Evolutionary conservation across 176 grass and related monocot genomes (phyloP), one percentile per base, ranked within the genome.

Genomic region (Neostapfia colusana): DNA sequence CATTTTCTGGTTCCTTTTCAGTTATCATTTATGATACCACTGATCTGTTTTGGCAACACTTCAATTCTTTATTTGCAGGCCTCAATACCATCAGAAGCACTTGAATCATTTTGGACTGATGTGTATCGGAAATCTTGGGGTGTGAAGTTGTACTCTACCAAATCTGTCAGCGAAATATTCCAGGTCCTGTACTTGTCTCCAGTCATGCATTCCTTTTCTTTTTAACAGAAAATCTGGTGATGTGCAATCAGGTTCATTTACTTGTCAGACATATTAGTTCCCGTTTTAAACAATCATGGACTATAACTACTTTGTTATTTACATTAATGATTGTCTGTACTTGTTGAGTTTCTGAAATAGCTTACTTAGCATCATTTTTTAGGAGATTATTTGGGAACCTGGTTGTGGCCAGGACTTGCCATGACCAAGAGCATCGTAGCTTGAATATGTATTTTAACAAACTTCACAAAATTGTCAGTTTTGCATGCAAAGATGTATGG

Each of bases 61-160:
- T 81, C 79, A n/a, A 8, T 71, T 21, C 66, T 83, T 71, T 35
- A 55, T 77, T 84, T 79, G 42, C 67, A 99, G 95, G 89, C 86
- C 58, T 90, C 73, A 10, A 75, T 99, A 82, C 95, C 91, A 80
- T 68, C 69, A 56, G 91, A 99, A 87, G 89, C 89, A 74, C 85
- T 99, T 74, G 80, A 95, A 77, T 69, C 82, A 58, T 88, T 81
- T 88, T 99, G 95, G 95, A 92, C 74, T 31, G 95, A 95, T 65
- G 82, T 81, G 31, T 90, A 90, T 88, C 82, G 89, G 51, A 99
- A 95, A 85, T 92, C 95, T 46, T 99, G 95, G 95, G 89, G 83
- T 42, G 73, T 88, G 73, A 92, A 89, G 72, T 84, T 99, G 77
- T 74, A 94, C 44, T 86, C 85, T 77, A 79, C 87, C 26, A 82